phyloP scores from a whole-genome alignment of 305 asterid genomes.

The Fraxinus latifolia region DNA sequence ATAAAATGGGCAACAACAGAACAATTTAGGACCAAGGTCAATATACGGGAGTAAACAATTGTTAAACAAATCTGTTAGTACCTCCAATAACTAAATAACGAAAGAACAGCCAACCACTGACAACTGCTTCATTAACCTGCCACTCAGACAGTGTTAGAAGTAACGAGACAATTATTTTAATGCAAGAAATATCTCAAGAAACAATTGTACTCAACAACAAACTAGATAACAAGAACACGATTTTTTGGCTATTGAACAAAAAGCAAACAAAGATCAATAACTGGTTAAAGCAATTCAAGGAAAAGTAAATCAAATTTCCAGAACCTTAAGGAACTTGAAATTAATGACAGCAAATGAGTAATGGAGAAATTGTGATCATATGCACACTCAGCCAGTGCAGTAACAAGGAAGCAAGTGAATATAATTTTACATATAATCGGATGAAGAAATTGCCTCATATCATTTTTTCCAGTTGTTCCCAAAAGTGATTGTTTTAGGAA shows the following conservation, averaged over 20 bases:
- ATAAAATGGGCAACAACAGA: slow-evolving; percentile 10
- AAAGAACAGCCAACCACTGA: slow-evolving; percentile 93
- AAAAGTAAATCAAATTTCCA: neutral
- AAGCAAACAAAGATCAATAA: neutral
- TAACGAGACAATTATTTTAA: slow-evolving; percentile 23
- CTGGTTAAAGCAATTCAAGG: neutral
- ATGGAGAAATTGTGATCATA: neutral
- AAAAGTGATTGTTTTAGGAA: neutral
- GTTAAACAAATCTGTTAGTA: slow-evolving; percentile 27
- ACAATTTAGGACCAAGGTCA: slow-evolving; percentile 12
- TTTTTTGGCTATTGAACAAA: neutral
- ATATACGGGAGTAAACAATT: slow-evolving; percentile 15
- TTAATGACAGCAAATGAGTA: neutral
- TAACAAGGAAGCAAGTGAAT: neutral
- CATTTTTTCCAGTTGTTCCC: neutral
- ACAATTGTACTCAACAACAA: neutral
- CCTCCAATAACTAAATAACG: slow-evolving; percentile 98
- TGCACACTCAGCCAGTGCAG: neutral
- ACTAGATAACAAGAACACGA: neutral
- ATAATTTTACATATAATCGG: neutral
- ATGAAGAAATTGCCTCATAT: neutral
- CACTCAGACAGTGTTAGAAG: slow-evolving; percentile 30
- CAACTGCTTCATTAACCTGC: slow-evolving; percentile 95
- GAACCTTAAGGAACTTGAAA: neutral
- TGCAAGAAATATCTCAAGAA: slow-evolving; percentile 20